Percentiles rank a stretch among this genome's conserved stretches.
These are phyloP conservation scores for Mortierella sp. DNA, from an alignment of 371 early-diverging fungal genomes.

Conservation along the genomic window DNA sequence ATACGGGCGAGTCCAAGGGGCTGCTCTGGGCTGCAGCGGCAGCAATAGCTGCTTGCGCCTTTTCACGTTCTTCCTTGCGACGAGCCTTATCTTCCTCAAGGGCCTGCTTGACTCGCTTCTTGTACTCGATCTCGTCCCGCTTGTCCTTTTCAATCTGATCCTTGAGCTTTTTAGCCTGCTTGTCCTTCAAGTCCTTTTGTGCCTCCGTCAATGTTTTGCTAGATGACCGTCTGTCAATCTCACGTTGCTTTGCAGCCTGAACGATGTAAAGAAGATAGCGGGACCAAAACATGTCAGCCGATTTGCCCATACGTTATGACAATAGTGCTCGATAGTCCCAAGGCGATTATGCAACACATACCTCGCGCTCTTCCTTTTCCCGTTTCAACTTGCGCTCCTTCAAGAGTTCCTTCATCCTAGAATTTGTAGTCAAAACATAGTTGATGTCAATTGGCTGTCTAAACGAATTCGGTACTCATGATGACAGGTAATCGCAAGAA, in stretches of 20 bases:
- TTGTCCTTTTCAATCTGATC: slow-evolving; percentile 54
- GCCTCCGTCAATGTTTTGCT: slow-evolving; percentile 47
- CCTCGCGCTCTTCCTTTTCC: slow-evolving; percentile 53
- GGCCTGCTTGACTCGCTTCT: slow-evolving; percentile 38
- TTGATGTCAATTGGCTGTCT: background rate
- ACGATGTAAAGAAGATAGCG: background rate
- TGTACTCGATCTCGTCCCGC: slow-evolving; percentile 55
- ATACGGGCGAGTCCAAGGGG: slow-evolving; percentile 13
- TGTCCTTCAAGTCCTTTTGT: slow-evolving; percentile 47
- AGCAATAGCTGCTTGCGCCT: slow-evolving; percentile 20
- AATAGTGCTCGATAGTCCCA: background rate
- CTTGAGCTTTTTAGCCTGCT: slow-evolving; percentile 46
- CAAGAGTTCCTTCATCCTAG: slow-evolving; percentile 51
- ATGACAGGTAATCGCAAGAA: background rate
- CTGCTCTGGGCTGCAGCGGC: slow-evolving; percentile 10
- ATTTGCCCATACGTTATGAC: background rate
- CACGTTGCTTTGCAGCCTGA: slow-evolving; percentile 48
- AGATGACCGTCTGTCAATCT: slow-evolving; percentile 38
- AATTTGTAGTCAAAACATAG: background rate
- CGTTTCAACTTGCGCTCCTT: slow-evolving; percentile 51
- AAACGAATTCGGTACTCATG: too few relatives aligned
- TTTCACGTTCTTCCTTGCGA: slow-evolving; percentile 40
- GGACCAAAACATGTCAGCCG: background rate
- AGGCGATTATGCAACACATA: background rate
- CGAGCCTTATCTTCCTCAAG: slow-evolving; percentile 54